phyloP scores from a whole-genome alignment of 2,329 filamentous ascomycete genomes.

The Blastomyces silverae region DNA sequence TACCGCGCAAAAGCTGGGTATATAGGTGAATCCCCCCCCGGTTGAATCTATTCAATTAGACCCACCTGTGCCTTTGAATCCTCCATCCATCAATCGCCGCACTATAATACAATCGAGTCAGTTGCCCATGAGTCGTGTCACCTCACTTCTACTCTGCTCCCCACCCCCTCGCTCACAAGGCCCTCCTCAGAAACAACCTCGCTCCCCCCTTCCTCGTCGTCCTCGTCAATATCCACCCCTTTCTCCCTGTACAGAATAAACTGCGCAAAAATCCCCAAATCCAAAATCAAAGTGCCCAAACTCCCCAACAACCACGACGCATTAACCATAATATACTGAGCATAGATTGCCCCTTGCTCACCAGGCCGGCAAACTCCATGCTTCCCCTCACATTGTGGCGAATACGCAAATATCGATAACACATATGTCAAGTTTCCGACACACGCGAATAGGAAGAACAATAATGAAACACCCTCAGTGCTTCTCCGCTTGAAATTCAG shows the following conservation, averaged over 20 bases:
- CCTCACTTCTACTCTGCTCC: neutral
- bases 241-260: constrained; percentile 71
- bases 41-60: neutral
- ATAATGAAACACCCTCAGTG: constrained; percentile 84
- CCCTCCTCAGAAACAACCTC: constrained; percentile 9
- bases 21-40: neutral
- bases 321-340: constrained; percentile 79
- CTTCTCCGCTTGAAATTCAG: constrained; percentile 89
- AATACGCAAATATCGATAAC: constrained; percentile 82
- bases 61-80: neutral
- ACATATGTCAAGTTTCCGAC: constrained; percentile 93
- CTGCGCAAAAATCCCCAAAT: constrained; percentile 80
- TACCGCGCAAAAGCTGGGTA: neutral
- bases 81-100: neutral
- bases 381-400: constrained; percentile 56
- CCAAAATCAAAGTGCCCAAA: constrained; percentile 75
- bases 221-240: constrained; percentile 25
- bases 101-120: neutral
- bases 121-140: neutral
- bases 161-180: neutral
- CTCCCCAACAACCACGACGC: constrained; percentile 85
- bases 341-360: constrained; percentile 63
- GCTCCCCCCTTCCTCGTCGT: constrained; percentile 17
- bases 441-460: constrained; percentile 96
- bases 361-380: constrained; percentile 52